Percentiles rank a stretch among this genome's conserved stretches.
phyloP scores from a whole-genome alignment of 345 rosid species.

The Gynandropsis gynandra region DNA sequence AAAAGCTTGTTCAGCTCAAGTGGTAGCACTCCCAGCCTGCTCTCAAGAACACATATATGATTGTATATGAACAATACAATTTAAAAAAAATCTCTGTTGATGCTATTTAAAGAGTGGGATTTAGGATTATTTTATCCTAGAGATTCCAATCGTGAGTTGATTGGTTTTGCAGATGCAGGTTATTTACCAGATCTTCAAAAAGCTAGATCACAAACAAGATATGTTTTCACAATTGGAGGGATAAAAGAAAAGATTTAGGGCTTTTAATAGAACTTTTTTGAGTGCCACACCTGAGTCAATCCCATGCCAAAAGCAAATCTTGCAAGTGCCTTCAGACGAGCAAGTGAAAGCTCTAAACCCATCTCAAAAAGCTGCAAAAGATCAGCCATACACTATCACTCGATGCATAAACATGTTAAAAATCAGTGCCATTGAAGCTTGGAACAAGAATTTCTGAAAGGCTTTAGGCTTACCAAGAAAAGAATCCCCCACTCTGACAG shows the following conservation, averaged over 20 bases:
- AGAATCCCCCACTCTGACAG: constrained; percentile 99
- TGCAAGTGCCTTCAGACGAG: constrained; percentile 91
- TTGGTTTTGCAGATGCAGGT: too few relatives aligned
- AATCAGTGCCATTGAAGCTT: too few relatives aligned
- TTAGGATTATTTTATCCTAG: too few relatives aligned
- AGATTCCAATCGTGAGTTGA: too few relatives aligned
- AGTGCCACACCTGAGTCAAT: constrained; percentile 69
- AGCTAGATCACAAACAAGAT: too few relatives aligned
- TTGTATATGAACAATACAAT: background rate
- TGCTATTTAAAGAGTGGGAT: too few relatives aligned
- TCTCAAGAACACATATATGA: constrained; percentile 4
- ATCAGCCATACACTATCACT: constrained; percentile 12
- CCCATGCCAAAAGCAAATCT: constrained; percentile 98
- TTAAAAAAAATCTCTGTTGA: too few relatives aligned
- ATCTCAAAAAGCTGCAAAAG: constrained; percentile 87
- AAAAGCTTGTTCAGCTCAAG: constrained; percentile 97
- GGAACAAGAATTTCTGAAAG: background rate
- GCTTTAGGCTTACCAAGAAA: constrained; percentile 57
- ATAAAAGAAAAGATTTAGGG: background rate
- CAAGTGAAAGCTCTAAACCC: constrained; percentile 98
- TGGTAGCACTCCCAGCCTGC: constrained; percentile 94
- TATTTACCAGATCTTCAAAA: too few relatives aligned
- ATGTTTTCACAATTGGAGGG: too few relatives aligned
- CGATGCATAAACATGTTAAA: constrained; percentile 3
- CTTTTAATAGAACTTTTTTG: background rate